Conservation (phyloP, 2,329 filamentous ascomycete genomes). For the Tolypocladium capitatum region DNA sequence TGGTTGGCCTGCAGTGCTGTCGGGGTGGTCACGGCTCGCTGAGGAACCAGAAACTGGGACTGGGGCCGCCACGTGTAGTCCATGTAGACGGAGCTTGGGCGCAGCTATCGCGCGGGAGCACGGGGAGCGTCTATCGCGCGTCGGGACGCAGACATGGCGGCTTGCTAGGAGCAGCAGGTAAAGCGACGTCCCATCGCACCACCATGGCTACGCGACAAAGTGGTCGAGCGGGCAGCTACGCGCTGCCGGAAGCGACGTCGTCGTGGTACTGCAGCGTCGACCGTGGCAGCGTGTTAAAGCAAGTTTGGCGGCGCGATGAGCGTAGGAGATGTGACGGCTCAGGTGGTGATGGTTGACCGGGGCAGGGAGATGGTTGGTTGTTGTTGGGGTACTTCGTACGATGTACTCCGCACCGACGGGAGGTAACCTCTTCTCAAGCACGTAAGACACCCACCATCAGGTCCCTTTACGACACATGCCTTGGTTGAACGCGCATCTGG, state of each 20-base stretch:
- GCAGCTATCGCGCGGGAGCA: background rate
- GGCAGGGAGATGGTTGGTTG: too few relatives aligned
- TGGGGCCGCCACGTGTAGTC: background rate
- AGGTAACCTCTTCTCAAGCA: too few relatives aligned
- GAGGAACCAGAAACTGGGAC: background rate
- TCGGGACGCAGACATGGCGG: background rate
- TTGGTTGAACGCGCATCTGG: background rate
- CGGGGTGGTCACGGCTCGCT: background rate
- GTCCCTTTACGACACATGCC: background rate
- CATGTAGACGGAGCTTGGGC: background rate
- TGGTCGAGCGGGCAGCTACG: background rate
- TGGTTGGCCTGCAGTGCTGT: background rate
- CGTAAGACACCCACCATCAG: background rate
- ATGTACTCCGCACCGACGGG: too few relatives aligned
- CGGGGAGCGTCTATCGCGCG: background rate
- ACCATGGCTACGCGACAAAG: background rate
- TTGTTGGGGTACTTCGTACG: too few relatives aligned
- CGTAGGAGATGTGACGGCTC: background rate
- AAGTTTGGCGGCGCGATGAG: background rate
- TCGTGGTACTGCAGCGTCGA: background rate
- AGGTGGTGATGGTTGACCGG: too few relatives aligned
- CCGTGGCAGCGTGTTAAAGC: background rate
- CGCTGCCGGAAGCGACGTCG: background rate
- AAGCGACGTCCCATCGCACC: background rate
- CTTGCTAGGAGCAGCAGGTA: background rate